These are phyloP conservation scores for Andrographis paniculata DNA, from an alignment of 305 asterid species.

Conservation along the genomic window DNA sequence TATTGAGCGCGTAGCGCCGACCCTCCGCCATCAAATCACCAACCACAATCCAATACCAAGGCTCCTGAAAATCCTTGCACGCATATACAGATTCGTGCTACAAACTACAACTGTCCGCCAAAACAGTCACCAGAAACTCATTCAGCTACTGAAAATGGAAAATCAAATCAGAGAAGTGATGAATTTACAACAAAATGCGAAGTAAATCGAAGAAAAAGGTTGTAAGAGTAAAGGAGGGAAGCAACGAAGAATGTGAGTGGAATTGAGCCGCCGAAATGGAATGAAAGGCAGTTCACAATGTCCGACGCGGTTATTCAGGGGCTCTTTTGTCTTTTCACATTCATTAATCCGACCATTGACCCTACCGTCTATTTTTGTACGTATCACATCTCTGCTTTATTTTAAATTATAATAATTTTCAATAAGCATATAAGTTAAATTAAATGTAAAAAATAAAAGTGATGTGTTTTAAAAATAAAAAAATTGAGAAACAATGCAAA, in stretches of 20 bases:
- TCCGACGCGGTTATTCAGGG: no score
- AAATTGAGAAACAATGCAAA: no score
- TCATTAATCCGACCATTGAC: no score
- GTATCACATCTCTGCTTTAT: no score
- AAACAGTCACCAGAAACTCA: constrained; percentile 4
- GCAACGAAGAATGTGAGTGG: constrained; percentile 25
- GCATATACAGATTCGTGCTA: constrained; percentile 4
- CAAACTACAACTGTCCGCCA: constrained; percentile 16
- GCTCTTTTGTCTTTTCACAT: no score
- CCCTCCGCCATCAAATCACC: constrained; percentile 31
- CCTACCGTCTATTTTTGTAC: no score
- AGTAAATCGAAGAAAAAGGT: background rate
- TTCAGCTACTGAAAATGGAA: constrained; percentile 13
- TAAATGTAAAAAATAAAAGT: no score
- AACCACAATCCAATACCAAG: constrained; percentile 9
- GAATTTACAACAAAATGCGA: constrained; percentile 2
- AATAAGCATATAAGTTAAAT: no score
- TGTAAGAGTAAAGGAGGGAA: constrained; percentile 13
- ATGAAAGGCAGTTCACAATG: constrained; percentile 32
- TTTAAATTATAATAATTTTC: no score
- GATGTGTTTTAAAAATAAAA: no score
- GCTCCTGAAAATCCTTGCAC: constrained; percentile 10
- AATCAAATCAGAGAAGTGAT: background rate
- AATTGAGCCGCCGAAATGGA: constrained; percentile 67
- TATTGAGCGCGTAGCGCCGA: constrained; percentile 46